phyloP scores from a whole-genome alignment of 352 stramenopile genomes.

The Elongisporangium anandrum region DNA sequence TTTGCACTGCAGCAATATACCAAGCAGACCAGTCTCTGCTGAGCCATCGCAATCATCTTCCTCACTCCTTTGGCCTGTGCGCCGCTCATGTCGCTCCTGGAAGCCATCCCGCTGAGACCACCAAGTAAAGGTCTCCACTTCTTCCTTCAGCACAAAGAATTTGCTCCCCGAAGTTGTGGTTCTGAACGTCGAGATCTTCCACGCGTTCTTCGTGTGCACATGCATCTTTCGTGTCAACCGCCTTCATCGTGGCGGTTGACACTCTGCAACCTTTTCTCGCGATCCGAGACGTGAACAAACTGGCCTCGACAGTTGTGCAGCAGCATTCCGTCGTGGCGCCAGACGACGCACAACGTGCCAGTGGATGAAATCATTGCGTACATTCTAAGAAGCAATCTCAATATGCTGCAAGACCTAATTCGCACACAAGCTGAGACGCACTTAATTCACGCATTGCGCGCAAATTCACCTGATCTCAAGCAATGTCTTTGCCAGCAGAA shows the following conservation, averaged over 20 bases:
- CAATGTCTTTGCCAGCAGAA: no score
- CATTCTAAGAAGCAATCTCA: neutral
- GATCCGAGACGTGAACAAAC: constrained; percentile 3
- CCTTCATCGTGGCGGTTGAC: constrained; percentile 15
- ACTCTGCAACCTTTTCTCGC: constrained; percentile 9
- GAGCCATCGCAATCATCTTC: constrained; percentile 1
- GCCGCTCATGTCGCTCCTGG: constrained; percentile 6
- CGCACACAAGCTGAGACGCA: neutral
- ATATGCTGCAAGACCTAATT: neutral
- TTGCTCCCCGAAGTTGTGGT: constrained; percentile 19
- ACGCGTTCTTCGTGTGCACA: constrained; percentile 17
- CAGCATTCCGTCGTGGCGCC: neutral
- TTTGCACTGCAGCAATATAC: constrained; percentile 9
- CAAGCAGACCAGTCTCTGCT: neutral
- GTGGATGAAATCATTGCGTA: neutral
- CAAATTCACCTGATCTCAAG: no score
- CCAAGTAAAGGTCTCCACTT: constrained; percentile 7
- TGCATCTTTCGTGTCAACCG: constrained; percentile 19
- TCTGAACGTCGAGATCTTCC: constrained; percentile 20
- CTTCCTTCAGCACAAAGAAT: constrained; percentile 13
- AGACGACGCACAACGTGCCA: neutral
- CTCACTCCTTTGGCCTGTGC: constrained; percentile 16
- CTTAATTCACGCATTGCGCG: no score
- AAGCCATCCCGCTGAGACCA: constrained; percentile 18
- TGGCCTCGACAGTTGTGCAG: neutral